A percentile compares a stretch with the other conserved stretches of the same genome.
Conservation (phyloP, 1,139 yeast species). For the Blastobotrys persicus region DNA sequence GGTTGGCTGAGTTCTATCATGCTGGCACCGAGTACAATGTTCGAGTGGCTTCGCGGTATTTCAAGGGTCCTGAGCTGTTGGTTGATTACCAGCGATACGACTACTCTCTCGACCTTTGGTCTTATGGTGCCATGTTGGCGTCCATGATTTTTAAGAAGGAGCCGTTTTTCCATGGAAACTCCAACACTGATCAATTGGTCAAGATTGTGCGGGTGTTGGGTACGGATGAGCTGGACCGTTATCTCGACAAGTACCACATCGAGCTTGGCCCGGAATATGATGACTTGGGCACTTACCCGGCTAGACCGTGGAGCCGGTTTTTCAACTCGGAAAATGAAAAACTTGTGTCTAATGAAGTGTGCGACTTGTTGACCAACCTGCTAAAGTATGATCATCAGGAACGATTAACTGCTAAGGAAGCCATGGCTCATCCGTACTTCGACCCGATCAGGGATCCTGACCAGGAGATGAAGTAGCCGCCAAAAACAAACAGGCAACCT, state of each 20-base stretch:
- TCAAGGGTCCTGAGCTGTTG: constrained; percentile 89
- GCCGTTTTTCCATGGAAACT: constrained; percentile 93
- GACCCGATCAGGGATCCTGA: constrained; percentile 30
- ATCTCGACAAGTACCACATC: constrained; percentile 69
- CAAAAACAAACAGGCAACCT: not conserved
- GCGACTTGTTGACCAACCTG: constrained; percentile 75
- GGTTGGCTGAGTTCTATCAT: constrained; percentile 92
- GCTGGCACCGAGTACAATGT: constrained; percentile 90
- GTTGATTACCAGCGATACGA: constrained; percentile 87
- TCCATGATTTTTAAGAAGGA: constrained; percentile 92
- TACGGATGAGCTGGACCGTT: constrained; percentile 69
- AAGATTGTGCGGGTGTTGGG: constrained; percentile 90
- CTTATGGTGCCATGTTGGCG: constrained; percentile 95
- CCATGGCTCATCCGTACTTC: constrained; percentile 79
- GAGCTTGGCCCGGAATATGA: constrained; percentile 77
- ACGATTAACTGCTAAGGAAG: constrained; percentile 87
- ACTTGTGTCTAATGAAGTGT: constrained; percentile 62
- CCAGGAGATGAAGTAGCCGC: constrained; percentile 3
- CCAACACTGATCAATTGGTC: constrained; percentile 89
- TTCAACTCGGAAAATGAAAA: constrained; percentile 67
- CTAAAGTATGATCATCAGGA: constrained; percentile 85
- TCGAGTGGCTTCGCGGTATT: constrained; percentile 90
- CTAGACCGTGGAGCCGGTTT: constrained; percentile 80
- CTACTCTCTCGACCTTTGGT: constrained; percentile 90
- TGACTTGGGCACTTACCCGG: constrained; percentile 65